A percentile compares a stretch with the other conserved stretches of the same genome.
Conservation (phyloP, 768 basidiomycete genomes). For the Amanita pallidorosea region DNA sequence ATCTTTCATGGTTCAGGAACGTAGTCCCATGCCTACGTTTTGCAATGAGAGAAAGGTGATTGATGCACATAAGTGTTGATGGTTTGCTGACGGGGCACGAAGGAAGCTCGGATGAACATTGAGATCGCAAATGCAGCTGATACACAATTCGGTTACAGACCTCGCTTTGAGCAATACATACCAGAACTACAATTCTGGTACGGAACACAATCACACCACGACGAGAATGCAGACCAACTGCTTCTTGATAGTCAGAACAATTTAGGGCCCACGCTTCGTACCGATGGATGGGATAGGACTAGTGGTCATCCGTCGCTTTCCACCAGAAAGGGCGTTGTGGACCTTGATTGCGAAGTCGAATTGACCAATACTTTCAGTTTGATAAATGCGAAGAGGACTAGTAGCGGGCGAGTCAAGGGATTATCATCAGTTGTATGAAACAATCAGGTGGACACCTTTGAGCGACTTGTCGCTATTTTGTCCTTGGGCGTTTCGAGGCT, state of each 20-base stretch:
- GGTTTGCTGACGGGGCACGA: background rate
- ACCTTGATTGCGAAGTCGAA: conserved; percentile 3
- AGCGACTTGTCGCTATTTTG: conserved; percentile 13
- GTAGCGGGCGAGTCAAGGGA: background rate
- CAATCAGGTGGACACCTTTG: background rate
- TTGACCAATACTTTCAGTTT: conserved; percentile 11
- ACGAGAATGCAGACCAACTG: background rate
- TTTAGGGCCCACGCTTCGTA: background rate
- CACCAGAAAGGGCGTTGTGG: background rate
- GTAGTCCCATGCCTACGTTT: background rate
- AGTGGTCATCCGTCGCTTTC: background rate
- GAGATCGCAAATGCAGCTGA: background rate
- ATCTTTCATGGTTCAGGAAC: no score
- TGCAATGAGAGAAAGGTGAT: background rate
- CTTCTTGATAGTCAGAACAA: background rate
- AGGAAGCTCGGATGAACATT: background rate
- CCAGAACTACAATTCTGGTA: conserved; percentile 2
- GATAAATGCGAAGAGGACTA: conserved; percentile 5
- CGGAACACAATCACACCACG: background rate
- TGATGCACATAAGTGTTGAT: background rate
- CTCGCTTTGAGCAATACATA: conserved; percentile 1
- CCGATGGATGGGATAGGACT: background rate
- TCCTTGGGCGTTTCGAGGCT: conserved; percentile 28
- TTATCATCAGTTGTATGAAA: background rate
- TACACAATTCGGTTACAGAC: background rate